Conservation (phyloP, 1,139 yeast genomes). For the Lodderomyces jiufengensis region DNA sequence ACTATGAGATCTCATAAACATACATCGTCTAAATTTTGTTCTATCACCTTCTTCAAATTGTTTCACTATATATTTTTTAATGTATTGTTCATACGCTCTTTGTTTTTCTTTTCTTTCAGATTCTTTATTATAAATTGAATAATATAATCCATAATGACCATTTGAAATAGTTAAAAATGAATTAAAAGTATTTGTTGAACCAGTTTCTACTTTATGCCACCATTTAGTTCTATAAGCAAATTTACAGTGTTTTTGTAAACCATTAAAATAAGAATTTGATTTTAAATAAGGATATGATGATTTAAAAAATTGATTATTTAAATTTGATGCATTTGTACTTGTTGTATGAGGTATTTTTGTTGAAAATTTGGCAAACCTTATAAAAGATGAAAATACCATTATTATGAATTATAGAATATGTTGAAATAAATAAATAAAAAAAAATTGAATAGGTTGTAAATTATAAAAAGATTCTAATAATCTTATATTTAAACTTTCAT, state of each 20-base stretch:
- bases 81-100: constrained; percentile 10
- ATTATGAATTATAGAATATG: background rate
- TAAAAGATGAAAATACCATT: constrained; percentile 14
- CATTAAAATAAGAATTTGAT: constrained; percentile 14
- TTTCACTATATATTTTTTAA: constrained; percentile 10
- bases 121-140: constrained; percentile 40
- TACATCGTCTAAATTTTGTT: constrained; percentile 5
- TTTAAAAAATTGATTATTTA: constrained; percentile 33
- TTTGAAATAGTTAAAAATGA: constrained; percentile 30
- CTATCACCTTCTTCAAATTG: constrained; percentile 13
- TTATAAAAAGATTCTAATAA: background rate
- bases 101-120: constrained; percentile 13
- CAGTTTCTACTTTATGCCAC: constrained; percentile 33
- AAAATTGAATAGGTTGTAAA: too few species aligned
- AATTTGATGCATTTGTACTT: background rate
- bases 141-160: constrained; percentile 47
- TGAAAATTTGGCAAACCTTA: constrained; percentile 13
- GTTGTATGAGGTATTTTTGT: constrained; percentile 1
- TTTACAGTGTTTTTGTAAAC: constrained; percentile 19
- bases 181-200: constrained; percentile 24
- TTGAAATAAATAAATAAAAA: constrained; percentile 1
- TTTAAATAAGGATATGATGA: constrained; percentile 36
- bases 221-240: constrained; percentile 7
- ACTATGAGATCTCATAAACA: constrained; percentile 1
- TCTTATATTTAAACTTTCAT: too few species aligned